These are phyloP conservation scores for Ormosia emarginata DNA, from an alignment of 306 rosid species.

Conservation along the genomic window DNA sequence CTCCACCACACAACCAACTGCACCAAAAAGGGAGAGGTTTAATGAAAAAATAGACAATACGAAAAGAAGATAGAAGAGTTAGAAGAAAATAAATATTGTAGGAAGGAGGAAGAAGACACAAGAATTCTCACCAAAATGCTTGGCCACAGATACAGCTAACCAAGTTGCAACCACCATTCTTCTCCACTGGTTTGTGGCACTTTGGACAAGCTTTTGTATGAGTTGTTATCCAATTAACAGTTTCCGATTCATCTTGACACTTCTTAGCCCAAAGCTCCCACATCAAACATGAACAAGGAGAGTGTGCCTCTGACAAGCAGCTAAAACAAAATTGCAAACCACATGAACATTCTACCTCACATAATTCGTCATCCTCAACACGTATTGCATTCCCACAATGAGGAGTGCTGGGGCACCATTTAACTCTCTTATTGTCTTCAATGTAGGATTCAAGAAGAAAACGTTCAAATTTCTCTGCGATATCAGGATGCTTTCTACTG, in stretches of 20 bases:
- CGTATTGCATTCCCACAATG: constrained; percentile 96
- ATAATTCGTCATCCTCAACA: constrained; percentile 69
- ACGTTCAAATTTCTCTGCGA: constrained; percentile 89
- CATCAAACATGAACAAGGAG: constrained; percentile 95
- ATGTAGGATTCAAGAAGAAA: constrained; percentile 94
- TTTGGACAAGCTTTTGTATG: constrained; percentile 94
- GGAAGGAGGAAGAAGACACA: not conserved
- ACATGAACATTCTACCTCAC: constrained; percentile 94
- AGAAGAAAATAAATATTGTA: not conserved
- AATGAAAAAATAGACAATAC: not conserved
- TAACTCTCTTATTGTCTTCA: constrained; percentile 92
- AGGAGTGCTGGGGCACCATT: constrained; percentile 96
- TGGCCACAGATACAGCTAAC: constrained; percentile 96
- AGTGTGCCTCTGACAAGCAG: constrained; percentile 82
- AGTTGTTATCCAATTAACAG: constrained; percentile 95
- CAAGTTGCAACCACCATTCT: constrained; percentile 98
- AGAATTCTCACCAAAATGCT: constrained; percentile 76
- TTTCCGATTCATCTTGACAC: constrained; percentile 94
- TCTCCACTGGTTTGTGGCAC: constrained; percentile 95
- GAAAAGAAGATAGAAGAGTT: not conserved
- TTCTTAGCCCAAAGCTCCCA: constrained; percentile 96
- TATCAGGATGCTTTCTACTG: constrained; percentile 51
- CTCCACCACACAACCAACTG: constrained; percentile 99
- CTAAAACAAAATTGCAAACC: constrained; percentile 88
- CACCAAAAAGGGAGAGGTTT: constrained; percentile 22